Conservation (phyloP, 163 green algal species). For the Chlamydomonas reinhardtii region DNA sequence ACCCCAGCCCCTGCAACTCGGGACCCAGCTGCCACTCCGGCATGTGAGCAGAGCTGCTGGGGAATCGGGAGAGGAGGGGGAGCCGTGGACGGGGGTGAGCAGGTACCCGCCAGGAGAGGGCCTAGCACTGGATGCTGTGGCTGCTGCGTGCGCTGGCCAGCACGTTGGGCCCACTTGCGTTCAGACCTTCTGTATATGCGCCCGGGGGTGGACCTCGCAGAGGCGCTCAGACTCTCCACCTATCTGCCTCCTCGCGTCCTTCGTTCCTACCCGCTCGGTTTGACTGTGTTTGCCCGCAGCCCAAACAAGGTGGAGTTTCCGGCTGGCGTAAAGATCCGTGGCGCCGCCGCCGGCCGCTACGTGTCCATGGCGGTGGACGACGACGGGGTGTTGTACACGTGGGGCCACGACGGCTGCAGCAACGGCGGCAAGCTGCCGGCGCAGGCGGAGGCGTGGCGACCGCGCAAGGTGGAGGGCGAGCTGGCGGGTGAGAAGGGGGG, state of each 20-base stretch:
- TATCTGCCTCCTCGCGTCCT: no score
- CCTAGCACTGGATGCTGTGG: no score
- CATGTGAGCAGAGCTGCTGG: background rate
- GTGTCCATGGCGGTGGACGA: slow-evolving; percentile 67
- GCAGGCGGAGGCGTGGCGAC: slow-evolving; percentile 41
- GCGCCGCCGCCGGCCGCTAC: slow-evolving; percentile 64
- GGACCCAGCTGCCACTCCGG: slow-evolving; percentile 44
- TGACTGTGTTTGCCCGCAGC: background rate
- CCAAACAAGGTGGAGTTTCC: slow-evolving; percentile 26
- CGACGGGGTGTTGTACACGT: slow-evolving; percentile 66
- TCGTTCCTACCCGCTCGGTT: no score
- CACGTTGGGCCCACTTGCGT: no score
- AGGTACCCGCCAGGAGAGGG: no score
- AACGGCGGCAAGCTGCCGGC: slow-evolving; percentile 52
- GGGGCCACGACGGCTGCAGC: slow-evolving; percentile 68
- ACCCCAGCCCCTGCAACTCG: slow-evolving; percentile 25
- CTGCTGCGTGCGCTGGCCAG: no score
- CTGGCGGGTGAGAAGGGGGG: slow-evolving; percentile 29
- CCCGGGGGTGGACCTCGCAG: no score
- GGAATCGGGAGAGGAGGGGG: background rate
- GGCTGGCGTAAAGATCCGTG: slow-evolving; percentile 53
- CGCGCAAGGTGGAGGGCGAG: slow-evolving; percentile 47
- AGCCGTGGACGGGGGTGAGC: no score
- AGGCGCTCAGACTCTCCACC: no score
- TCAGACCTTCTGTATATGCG: no score